Base-by-base conservation (phyloP, 2,329 filamentous ascomycete species). In the Penicillium brevicompactum region DNA sequence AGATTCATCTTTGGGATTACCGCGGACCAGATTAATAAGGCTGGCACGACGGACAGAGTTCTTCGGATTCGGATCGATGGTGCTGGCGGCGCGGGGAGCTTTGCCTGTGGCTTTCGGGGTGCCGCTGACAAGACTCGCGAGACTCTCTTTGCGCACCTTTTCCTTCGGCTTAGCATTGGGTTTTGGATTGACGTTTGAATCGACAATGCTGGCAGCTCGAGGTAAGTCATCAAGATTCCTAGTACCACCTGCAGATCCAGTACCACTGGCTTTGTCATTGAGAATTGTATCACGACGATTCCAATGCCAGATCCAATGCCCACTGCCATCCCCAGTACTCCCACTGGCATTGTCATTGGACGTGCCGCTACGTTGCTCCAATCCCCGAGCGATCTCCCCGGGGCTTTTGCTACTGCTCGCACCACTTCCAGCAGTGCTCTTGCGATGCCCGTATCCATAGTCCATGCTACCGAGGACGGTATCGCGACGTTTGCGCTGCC, bases 221-320 rank as follows among this genome's bases (percentile, higher is more conserved):
- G 47, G 32, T 27, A 55, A 41, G 2, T 32, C 37, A 6, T 55
- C 47, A 31, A 51, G 46, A 10, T 51, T 41, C 38, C 14, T 22
- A 11, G 5, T 9, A 6, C 46, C 54, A 44, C 43, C 53, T 8
- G 38, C 27, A 27, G 13, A 27, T 13, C 14, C 16, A 4, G 32
- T 27, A 22, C 44, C 45, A 8, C 27, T 21, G 4, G 5, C 11
- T 27, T 37, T 49, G 18, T 21, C 24, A 2, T 43, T 34, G 8
- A 13, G 11, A 13, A 11, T 18, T 3, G 24, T 13, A 9, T 34
- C 47, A 18, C 41, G 18, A 11, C 41, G 42, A 46, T 42, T 41
- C 55, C 55, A 53, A 45, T 62, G 27, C 46, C 48, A 49, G 21
- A 47, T 31, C 58, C 56, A 49, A 18, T 44, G 51, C 5, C 56